A percentile compares a stretch with the other conserved stretches of the same genome.
These are phyloP conservation scores for Nemania abortiva DNA, from an alignment of 2,329 filamentous ascomycete species.

Conservation along the genomic window DNA sequence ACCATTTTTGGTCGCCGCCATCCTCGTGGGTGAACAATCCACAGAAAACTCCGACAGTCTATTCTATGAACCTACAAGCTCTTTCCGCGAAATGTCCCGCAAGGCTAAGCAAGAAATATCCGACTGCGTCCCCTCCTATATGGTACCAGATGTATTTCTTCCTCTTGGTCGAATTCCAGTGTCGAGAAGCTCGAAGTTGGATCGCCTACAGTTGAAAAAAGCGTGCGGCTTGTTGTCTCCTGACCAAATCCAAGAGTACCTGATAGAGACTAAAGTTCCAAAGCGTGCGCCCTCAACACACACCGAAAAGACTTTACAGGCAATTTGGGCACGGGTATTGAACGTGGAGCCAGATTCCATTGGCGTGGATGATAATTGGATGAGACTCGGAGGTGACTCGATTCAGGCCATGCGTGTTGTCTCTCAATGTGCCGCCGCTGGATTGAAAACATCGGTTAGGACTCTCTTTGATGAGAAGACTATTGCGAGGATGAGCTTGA, in stretches of 20 bases:
- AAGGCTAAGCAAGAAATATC: neutral
- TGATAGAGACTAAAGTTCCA: neutral
- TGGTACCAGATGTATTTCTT: constrained; percentile 53
- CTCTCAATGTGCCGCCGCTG: constrained; percentile 53
- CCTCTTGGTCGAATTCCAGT: constrained; percentile 47
- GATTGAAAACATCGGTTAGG: constrained; percentile 48
- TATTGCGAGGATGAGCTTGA: constrained; percentile 49
- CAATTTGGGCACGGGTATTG: constrained; percentile 58
- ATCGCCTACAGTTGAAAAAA: constrained; percentile 48
- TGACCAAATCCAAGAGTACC: constrained; percentile 18
- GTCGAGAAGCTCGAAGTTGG: constrained; percentile 49
- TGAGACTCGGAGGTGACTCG: constrained; percentile 56
- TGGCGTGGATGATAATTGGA: constrained; percentile 48
- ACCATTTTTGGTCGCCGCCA: neutral
- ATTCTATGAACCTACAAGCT: constrained; percentile 22
- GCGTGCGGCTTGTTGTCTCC: constrained; percentile 46
- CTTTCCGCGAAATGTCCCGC: constrained; percentile 18
- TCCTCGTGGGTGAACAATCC: neutral
- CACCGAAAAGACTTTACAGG: constrained; percentile 13
- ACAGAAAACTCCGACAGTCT: neutral
- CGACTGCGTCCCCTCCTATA: constrained; percentile 49
- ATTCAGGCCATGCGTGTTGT: constrained; percentile 59
- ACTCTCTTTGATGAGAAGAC: constrained; percentile 20
- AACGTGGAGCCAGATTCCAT: constrained; percentile 51
- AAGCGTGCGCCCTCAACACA: constrained; percentile 24